Evolutionary conservation across 2,329 filamentous ascomycete genomes (phyloP).

Genomic region (Colletotrichum magnum): DNA sequence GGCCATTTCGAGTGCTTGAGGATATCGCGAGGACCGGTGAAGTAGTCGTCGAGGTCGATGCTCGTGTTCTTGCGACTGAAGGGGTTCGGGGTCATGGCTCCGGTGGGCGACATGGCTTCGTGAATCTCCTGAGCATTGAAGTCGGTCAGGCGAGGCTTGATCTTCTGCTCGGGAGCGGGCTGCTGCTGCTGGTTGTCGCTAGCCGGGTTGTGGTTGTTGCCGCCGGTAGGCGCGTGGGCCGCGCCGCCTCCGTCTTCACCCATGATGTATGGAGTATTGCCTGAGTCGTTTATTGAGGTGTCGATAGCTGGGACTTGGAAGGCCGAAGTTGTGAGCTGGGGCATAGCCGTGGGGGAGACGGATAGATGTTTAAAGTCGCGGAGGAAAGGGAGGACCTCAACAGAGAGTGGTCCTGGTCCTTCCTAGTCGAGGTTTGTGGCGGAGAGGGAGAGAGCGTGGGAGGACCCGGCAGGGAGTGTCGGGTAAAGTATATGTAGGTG

Average conservation of each 20-base stretch:
- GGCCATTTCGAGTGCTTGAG: slow-evolving; percentile 83
- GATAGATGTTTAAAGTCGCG: background rate
- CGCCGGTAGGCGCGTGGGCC: slow-evolving; percentile 13
- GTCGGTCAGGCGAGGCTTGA: slow-evolving; percentile 29
- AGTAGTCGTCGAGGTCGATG: slow-evolving; percentile 72
- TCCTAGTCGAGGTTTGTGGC: slow-evolving; percentile 6
- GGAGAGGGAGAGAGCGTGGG: background rate
- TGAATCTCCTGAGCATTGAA: slow-evolving; percentile 42
- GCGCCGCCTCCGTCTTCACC: slow-evolving; percentile 32
- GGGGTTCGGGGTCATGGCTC: slow-evolving; percentile 48
- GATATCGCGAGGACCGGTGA: slow-evolving; percentile 77
- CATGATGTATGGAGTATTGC: slow-evolving; percentile 28
- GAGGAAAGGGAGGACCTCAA: slow-evolving; percentile 7
- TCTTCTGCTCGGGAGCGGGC: slow-evolving; percentile 13
- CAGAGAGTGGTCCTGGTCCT: slow-evolving; percentile 15
- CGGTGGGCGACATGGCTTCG: slow-evolving; percentile 49
- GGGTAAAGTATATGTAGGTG: slow-evolving; percentile 2
- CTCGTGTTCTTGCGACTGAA: slow-evolving; percentile 52
- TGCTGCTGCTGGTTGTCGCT: slow-evolving; percentile 28
- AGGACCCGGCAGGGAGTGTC: slow-evolving; percentile 8
- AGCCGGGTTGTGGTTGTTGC: slow-evolving; percentile 18
- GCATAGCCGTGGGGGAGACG: slow-evolving; percentile 14
- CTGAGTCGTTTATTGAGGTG: slow-evolving; percentile 17
- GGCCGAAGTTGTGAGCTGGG: slow-evolving; percentile 10
- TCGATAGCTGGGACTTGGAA: slow-evolving; percentile 32